A percentile compares a stretch with the other conserved stretches of the same genome.
Evolutionary conservation across 2,329 filamentous ascomycete genomes (phyloP).

Genomic region (Knufia fluminis): DNA sequence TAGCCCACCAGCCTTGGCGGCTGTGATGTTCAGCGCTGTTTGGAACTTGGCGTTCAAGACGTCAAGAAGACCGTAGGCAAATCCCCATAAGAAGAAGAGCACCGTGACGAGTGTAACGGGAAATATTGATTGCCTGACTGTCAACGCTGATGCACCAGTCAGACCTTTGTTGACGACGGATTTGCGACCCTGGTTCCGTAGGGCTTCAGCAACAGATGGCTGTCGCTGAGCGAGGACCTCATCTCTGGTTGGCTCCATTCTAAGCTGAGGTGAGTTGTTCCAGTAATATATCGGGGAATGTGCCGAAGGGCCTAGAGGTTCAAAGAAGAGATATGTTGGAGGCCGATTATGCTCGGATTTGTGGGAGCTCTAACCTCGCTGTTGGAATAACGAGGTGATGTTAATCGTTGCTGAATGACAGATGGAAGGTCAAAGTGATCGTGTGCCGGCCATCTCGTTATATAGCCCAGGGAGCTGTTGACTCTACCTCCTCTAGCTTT

Average conservation of each 20-base stretch:
- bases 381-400: neutral
- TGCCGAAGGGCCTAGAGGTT: no score
- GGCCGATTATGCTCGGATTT: no score
- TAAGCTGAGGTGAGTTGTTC: neutral
- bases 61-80: conserved; percentile 41
- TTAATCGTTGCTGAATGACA: neutral
- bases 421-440: neutral
- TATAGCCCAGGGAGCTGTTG: neutral
- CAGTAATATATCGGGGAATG: no score
- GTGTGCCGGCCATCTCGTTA: neutral
- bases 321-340: no score
- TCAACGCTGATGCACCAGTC: conserved; percentile 35
- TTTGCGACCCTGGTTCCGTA: conserved; percentile 16
- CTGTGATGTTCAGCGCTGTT: conserved; percentile 45
- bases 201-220: conserved; percentile 20
- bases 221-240: conserved; percentile 20
- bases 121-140: conserved; percentile 35
- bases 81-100: conserved; percentile 47
- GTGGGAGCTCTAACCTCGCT: neutral
- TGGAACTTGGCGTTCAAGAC: conserved; percentile 50
- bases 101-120: conserved; percentile 39
- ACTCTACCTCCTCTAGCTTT: neutral
- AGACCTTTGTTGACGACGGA: conserved; percentile 22
- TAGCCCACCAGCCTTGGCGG: conserved; percentile 51
- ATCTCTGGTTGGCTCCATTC: conserved; percentile 13